Percentiles rank a stretch among this genome's conserved stretches.
These are phyloP conservation scores for Cymbopogon flexuosus DNA, from an alignment of 202 grass and related monocot species.

Conservation along the genomic window DNA sequence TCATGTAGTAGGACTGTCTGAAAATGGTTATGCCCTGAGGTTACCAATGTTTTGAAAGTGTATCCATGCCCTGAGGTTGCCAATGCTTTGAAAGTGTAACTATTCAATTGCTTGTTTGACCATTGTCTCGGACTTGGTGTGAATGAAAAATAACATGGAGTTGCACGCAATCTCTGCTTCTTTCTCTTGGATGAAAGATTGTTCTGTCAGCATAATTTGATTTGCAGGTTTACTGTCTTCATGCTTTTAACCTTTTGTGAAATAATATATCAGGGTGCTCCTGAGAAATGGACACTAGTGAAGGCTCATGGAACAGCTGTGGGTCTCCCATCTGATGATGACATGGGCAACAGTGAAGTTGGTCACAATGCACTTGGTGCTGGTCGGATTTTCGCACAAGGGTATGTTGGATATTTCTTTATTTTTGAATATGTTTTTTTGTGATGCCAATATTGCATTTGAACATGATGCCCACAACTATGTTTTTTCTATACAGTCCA, in stretches of 20 bases:
- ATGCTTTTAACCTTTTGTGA: neutral
- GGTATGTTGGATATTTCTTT: slow-evolving; percentile 50
- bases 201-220: neutral
- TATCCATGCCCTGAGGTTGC: neutral
- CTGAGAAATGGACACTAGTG: slow-evolving; percentile 83
- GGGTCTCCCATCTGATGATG: slow-evolving; percentile 85
- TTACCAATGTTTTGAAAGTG: neutral
- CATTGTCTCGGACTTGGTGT: neutral
- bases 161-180: neutral
- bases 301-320: slow-evolving; percentile 97
- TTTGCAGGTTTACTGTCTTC: neutral
- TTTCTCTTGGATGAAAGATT: neutral
- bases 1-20: neutral
- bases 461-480: neutral
- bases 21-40: too few relatives aligned
- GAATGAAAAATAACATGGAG: neutral
- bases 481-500: neutral
- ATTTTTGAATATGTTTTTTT: neutral
- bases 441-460: neutral
- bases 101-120: neutral
- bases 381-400: slow-evolving; percentile 87
- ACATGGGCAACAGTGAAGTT: slow-evolving; percentile 99
- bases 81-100: neutral
- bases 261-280: slow-evolving; percentile 59
- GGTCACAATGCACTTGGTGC: slow-evolving; percentile 97